These are phyloP conservation scores for Nicotiana paniculata DNA, from an alignment of 257 asterid species.

Conservation along the genomic window DNA sequence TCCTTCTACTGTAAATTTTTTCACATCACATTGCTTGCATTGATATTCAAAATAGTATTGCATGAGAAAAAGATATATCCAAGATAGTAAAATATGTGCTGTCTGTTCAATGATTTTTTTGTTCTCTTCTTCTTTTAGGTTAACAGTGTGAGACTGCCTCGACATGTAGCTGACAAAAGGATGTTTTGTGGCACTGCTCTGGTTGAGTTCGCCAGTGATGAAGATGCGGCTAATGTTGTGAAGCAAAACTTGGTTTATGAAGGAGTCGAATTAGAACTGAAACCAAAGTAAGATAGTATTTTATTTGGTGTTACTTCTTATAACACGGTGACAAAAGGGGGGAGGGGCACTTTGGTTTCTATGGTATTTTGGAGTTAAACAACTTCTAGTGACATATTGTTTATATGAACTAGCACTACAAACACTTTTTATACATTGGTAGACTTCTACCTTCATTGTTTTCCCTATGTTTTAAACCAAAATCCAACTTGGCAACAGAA, in stretches of 20 bases:
- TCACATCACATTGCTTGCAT: background rate
- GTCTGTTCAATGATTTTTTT: background rate
- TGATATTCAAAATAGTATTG: background rate
- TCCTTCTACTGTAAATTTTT: background rate
- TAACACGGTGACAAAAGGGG: background rate
- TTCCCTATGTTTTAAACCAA: background rate
- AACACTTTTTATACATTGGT: background rate
- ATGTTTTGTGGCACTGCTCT: slow-evolving; percentile 83
- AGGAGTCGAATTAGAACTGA: slow-evolving; percentile 72
- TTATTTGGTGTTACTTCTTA: background rate
- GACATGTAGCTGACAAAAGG: slow-evolving; percentile 84
- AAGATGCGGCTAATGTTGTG: slow-evolving; percentile 63
- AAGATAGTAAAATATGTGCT: background rate
- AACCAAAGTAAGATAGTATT: slow-evolving; percentile 52
- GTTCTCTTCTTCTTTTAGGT: slow-evolving; percentile 41
- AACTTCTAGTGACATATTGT: background rate
- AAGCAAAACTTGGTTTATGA: slow-evolving; percentile 60
- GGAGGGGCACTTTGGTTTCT: background rate
- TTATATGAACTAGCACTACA: background rate
- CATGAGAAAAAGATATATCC: background rate
- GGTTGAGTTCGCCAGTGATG: slow-evolving; percentile 80
- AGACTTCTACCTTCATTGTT: background rate
- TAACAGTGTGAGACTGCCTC: slow-evolving; percentile 96
- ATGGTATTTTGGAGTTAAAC: background rate
- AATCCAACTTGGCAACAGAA: background rate